Evolutionary conservation across 108 stramenopile genomes (phyloP), one percentile per base, ranked within the genome.

Genomic region (Skeletonema grethae): DNA sequence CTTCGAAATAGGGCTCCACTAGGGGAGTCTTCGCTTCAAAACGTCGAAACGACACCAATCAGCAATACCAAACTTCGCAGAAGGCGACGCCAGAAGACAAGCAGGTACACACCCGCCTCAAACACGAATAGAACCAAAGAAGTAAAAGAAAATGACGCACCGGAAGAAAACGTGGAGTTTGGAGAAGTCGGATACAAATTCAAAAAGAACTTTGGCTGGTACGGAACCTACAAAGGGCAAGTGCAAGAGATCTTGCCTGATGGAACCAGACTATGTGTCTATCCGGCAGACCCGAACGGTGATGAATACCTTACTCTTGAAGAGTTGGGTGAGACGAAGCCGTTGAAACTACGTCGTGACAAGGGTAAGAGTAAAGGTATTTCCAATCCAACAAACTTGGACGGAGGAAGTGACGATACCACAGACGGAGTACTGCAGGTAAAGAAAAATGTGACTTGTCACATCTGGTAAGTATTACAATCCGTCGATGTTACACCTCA

Each of bases 281-380:
- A 53, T 22, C 20, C 18, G 8, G 50, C 50, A 20, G 50, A 53
- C 7, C 50, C 50, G 6, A 22, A 53, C 1, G 50, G 50, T 22
- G 50, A 53, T 8, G 50, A 53, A 53, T 53, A 53, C 9, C 22
- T 53, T 22, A 53, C 50, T 53, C 50, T 53, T 20, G 50, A 53
- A 22, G 50, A 53, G 8, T 22, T 53, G 50, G 1, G 22, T 22
- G 22, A 53, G 50, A 53, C 50, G 18, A 53, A 53, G 50, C 22
- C 50, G 24, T 53, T 53, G 50, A 53, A 22, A 22, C 6, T 24
- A 22, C 18, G 8, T 22, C 15, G 20, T 53, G 50, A 24, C 18
- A 53, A 53, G 18, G 22, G 7, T 22, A 22, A 5, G 4, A 24
- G 1, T 53, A 24, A 24, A 22, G 50, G 22, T 24, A 22, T 4